Evolutionary conservation across 2,329 filamentous ascomycete genomes (phyloP).

Genomic region (Lachnellula suecica): DNA sequence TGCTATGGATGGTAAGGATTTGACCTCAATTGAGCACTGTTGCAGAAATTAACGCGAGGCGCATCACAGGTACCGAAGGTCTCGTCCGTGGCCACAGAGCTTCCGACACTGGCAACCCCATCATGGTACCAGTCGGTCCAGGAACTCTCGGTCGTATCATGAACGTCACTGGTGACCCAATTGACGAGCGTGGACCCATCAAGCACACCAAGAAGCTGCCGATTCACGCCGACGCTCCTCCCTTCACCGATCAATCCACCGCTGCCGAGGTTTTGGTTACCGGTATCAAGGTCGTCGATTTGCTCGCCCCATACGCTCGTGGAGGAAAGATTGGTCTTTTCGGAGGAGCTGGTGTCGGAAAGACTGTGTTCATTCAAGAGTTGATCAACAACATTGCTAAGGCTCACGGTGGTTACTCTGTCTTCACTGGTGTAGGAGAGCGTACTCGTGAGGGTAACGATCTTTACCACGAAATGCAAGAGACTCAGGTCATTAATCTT

Average conservation of each 20-base stretch:
- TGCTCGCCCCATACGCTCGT: slow-evolving; percentile 98
- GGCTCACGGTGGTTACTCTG: slow-evolving; percentile 99
- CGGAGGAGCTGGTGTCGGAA: slow-evolving; percentile 99
- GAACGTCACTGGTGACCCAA: slow-evolving; percentile 99
- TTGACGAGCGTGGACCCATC: slow-evolving; percentile 98
- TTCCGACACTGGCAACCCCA: slow-evolving; percentile 87
- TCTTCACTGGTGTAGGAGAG: slow-evolving; percentile 99
- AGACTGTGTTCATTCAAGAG: slow-evolving; percentile 99
- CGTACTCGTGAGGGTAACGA: slow-evolving; percentile 99
- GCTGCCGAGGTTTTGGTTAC: slow-evolving; percentile 95
- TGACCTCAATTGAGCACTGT: slow-evolving; percentile 5
- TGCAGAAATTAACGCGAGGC: slow-evolving; percentile 23
- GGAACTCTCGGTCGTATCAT: slow-evolving; percentile 98
- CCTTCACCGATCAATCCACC: slow-evolving; percentile 94
- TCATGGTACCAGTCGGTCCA: slow-evolving; percentile 92
- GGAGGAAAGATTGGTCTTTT: slow-evolving; percentile 99
- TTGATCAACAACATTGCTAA: slow-evolving; percentile 99
- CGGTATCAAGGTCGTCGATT: slow-evolving; percentile 99
- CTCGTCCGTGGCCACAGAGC: slow-evolving; percentile 88
- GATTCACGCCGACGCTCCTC: slow-evolving; percentile 92
- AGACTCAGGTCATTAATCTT: slow-evolving; percentile 98
- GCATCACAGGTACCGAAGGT: slow-evolving; percentile 86
- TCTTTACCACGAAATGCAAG: slow-evolving; percentile 99
- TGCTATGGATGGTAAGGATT: slow-evolving; percentile 95
- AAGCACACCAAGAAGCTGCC: slow-evolving; percentile 84